Evolutionary conservation across 768 basidiomycete species (phyloP).

Genomic region (Omphalotus guepiniiformis): DNA sequence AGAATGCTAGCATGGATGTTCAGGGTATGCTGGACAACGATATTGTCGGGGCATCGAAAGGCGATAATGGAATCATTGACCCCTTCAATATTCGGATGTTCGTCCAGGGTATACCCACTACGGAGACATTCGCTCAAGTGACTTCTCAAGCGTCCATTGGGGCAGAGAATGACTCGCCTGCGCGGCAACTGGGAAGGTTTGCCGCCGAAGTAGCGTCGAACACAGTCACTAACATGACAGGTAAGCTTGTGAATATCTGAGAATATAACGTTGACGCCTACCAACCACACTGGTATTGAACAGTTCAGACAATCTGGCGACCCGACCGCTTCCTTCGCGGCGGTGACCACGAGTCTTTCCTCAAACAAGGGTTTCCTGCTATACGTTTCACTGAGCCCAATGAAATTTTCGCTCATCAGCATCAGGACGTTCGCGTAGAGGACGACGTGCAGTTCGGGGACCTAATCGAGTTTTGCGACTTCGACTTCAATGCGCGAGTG

Average conservation of each 20-base stretch:
- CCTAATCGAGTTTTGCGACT: conserved; percentile 48
- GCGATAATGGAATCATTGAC: conserved; percentile 37
- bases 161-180: conserved; percentile 51
- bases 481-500: conserved; percentile 44
- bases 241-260: too few relatives aligned
- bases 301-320: conserved; percentile 49
- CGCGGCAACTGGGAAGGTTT: conserved; percentile 48
- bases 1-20: conserved; percentile 40
- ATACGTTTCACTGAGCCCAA: conserved; percentile 54
- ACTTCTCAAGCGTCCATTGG: conserved; percentile 35
- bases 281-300: background rate
- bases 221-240: conserved; percentile 43
- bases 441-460: conserved; percentile 55
- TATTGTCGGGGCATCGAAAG: conserved; percentile 40
- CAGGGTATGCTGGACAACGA: conserved; percentile 59
- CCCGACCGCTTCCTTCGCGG: conserved; percentile 52
- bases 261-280: too few relatives aligned
- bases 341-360: conserved; percentile 52
- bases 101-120: conserved; percentile 43
- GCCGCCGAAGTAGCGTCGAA: conserved; percentile 49
- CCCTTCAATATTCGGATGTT: conserved; percentile 50
- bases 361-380: conserved; percentile 45
- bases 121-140: conserved; percentile 35
- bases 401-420: conserved; percentile 56
- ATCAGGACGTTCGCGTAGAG: conserved; percentile 49